A percentile compares a stretch with the other conserved stretches of the same genome.
Evolutionary conservation across 331 rosid genomes (phyloP).

Genomic region (Acacia concinna): DNA sequence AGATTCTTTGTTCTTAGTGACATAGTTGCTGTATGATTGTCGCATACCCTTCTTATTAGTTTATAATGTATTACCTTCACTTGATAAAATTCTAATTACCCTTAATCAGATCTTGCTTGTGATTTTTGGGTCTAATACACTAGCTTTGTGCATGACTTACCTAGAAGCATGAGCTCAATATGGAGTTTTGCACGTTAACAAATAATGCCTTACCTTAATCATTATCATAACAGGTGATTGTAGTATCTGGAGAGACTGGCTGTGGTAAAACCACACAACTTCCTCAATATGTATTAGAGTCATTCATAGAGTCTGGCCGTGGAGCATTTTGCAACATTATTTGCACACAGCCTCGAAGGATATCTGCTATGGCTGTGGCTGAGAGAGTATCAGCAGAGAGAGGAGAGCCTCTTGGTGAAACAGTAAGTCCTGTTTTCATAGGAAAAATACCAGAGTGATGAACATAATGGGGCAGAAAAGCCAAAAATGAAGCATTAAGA

Average conservation of each 20-base stretch:
- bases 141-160: slow-evolving; percentile 6
- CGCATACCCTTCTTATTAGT: background rate
- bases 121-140: slow-evolving; percentile 18
- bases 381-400: slow-evolving; percentile 96
- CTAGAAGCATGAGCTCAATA: slow-evolving; percentile 22
- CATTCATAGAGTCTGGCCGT: slow-evolving; percentile 77
- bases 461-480: background rate
- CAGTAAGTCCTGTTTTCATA: slow-evolving; percentile 60
- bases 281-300: slow-evolving; percentile 94
- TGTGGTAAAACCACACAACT: slow-evolving; percentile 99
- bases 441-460: slow-evolving; percentile 27
- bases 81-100: slow-evolving; percentile 11
- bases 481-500: background rate
- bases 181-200: slow-evolving; percentile 8
- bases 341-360: slow-evolving; percentile 96
- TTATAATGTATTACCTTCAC: slow-evolving; percentile 12
- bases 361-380: slow-evolving; percentile 95
- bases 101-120: slow-evolving; percentile 6
- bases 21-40: slow-evolving; percentile 15
- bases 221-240: slow-evolving; percentile 54
- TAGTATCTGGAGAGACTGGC: slow-evolving; percentile 96
- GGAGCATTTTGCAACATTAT: slow-evolving; percentile 88
- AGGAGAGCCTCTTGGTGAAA: slow-evolving; percentile 95
- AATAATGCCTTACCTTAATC: slow-evolving; percentile 21
- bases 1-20: slow-evolving; percentile 7